A percentile compares a stretch with the other conserved stretches of the same genome.
Evolutionary conservation across 1,284 basidiomycete species (phyloP).

Genomic region (Caloboletus inedulis): DNA sequence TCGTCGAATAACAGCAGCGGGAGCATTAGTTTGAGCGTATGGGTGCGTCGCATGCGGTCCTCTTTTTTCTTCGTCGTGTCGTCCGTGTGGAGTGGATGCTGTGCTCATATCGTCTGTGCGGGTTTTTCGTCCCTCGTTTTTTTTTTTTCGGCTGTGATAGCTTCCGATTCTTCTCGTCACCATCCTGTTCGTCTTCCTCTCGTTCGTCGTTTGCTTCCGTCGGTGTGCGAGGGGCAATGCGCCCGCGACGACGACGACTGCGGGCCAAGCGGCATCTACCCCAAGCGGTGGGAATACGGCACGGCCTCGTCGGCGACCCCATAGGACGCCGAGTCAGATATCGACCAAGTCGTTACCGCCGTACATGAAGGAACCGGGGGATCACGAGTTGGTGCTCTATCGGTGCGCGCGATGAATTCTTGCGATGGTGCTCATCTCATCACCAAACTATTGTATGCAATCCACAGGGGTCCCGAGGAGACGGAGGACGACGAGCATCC

Average conservation of each 20-base stretch:
- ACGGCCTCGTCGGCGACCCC: conserved; percentile 45
- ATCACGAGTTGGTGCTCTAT: conserved; percentile 71
- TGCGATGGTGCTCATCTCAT: not conserved
- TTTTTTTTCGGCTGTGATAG: conserved; percentile 6
- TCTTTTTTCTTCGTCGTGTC: not conserved
- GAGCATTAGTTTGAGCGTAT: conserved; percentile 21
- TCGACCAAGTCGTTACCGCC: conserved; percentile 69
- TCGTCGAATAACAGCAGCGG: not conserved
- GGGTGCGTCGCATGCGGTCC: conserved; percentile 19
- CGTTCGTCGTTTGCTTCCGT: conserved; percentile 22
- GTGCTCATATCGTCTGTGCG: conserved; percentile 3
- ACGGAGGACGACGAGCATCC: conserved; percentile 33
- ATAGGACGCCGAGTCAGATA: conserved; percentile 59
- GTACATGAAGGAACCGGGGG: conserved; percentile 78
- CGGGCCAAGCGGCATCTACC: not conserved
- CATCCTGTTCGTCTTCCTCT: conserved; percentile 23
- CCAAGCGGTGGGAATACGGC: not conserved
- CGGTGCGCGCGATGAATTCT: conserved; percentile 40
- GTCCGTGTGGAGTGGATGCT: not conserved
- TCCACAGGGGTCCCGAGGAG: conserved; percentile 38
- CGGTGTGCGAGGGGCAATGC: conserved; percentile 7
- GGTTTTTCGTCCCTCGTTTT: not conserved
- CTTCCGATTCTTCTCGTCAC: conserved; percentile 27
- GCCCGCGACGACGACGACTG: not conserved
- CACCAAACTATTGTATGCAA: not conserved